Base-by-base conservation (phyloP, 2,329 filamentous ascomycete species). In the Venturia effusa region DNA sequence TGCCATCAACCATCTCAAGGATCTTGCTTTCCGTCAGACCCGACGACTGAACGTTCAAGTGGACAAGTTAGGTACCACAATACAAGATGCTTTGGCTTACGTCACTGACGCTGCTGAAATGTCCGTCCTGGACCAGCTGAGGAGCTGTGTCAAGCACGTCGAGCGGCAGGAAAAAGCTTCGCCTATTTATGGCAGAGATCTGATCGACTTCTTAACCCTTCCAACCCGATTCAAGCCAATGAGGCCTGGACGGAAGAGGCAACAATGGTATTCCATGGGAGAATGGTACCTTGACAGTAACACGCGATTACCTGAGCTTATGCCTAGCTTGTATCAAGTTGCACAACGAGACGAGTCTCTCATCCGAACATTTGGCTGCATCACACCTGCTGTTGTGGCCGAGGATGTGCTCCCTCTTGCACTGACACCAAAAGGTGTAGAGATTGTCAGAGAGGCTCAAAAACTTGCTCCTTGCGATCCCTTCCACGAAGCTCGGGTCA, bases 401-500 rank as follows among this genome's bases (percentile, higher is more conserved):
- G 84, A 88, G 37, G 91, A 95, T 67, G 80, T 95, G 69, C 84
- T 85, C 22, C 80, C 83, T 34, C 79, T 92, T 30, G 73, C 89
- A 1, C 79, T 94, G 7, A 88, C 88, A 0, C 77, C 80, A 1
- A 80, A 78, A 48, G 84, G 84, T 1, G 77, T 85, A 1, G 77
- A 83, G 57, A 79, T 79, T 0, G 83, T 90, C 63, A 78, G 80
- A 15, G 81, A 84, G 3, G 74, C 78, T 63, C 78, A 71, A 41
- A 87, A 57, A 80, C 51, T 64, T 32, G 43, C 62, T 32, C 41
- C 59, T 24, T 22, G 55, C 34, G 64, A 99, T 71, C 91, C 92
- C 0, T 97, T 94, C 82, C 94, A 99, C 69, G 91, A 96, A 75
- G 86, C 93, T 17, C 90, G 93, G 22, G 94, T 96, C 83, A 88